Evolutionary conservation across 768 basidiomycete genomes (phyloP).

Genomic region (Mycena metata): DNA sequence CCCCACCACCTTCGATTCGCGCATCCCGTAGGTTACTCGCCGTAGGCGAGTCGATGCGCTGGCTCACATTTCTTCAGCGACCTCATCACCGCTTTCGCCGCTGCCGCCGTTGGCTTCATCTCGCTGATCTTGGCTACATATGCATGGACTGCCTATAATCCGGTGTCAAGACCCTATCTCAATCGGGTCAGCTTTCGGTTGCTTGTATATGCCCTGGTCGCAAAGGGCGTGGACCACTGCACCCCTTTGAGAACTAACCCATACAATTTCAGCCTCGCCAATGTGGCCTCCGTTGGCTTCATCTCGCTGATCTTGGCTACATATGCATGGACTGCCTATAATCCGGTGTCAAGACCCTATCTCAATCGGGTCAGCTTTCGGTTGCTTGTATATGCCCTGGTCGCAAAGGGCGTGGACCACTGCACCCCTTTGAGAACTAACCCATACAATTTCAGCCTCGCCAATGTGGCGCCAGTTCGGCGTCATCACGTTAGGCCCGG

Average conservation of each 20-base stretch:
- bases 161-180: conserved; percentile 14
- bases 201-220: conserved; percentile 19
- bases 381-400: conserved; percentile 22
- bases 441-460: not conserved
- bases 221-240: not conserved
- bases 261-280: not conserved
- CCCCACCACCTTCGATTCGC: conserved; percentile 8
- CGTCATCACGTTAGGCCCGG: not conserved
- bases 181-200: conserved; percentile 22
- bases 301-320: not conserved
- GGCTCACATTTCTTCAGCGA: not conserved
- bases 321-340: conserved; percentile 20
- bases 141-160: conserved; percentile 20
- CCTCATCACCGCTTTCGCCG: not conserved
- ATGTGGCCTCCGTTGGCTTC: conserved; percentile 10
- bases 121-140: not conserved
- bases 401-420: not conserved
- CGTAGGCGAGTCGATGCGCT: not conserved
- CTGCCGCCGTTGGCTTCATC: not conserved
- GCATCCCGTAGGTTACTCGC: not conserved
- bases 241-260: not conserved
- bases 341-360: conserved; percentile 6
- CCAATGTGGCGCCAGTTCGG: not conserved
- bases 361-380: conserved; percentile 25
- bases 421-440: not conserved